Base-by-base conservation (phyloP, 345 rosid genomes). In the Gossypium stocksii region DNA sequence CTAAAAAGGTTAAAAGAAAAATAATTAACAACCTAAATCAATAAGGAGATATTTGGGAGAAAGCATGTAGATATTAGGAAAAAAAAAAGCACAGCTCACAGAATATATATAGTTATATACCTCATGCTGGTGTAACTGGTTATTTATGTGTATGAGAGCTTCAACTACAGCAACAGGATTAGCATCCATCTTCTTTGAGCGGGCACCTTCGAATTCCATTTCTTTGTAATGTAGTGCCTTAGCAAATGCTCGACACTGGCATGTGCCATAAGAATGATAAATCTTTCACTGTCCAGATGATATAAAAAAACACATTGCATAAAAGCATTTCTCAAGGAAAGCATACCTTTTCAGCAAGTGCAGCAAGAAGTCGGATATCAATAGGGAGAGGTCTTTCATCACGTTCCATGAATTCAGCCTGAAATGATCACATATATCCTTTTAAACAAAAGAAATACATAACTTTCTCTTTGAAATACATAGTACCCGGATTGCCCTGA, bases 321-420 rank as follows among this genome's bases (percentile, higher is more conserved):
- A 72, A 70, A 72, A 48, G 70, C 13, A 63, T 49, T 73, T 75
- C 65, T 71, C 9, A 38, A 49, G 72, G 53, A 54, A 82, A 66
- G 59, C 79, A 79, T 61, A 95, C 99, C 97, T 95, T 95, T 81
- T 95, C 99, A 68, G 99, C 99, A 77, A 95, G 96, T 74, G 99
- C 99, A 62, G 96, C 98, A 82, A 95, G 98, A 34, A 95, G 93
- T 77, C 99, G 94, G 71, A 95, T 95, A 82, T 95, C 99, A 74
- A 95, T 95, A 66, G 99, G 99, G 80, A 95, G 98, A 82, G 90
- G 97, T 78, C 89, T 95, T 84, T 95, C 99, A 78, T 91, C 99
- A 82, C 89, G 98, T 77, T 95, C 99, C 99, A 95, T 95, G 87
- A 95, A 93, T 86, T 95, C 99, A 27, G 99, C 99, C 99, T 95